A percentile compares a stretch with the other conserved stretches of the same genome.
These are phyloP conservation scores for Russula sp. DNA, from an alignment of 768 basidiomycete species.

Conservation along the genomic window DNA sequence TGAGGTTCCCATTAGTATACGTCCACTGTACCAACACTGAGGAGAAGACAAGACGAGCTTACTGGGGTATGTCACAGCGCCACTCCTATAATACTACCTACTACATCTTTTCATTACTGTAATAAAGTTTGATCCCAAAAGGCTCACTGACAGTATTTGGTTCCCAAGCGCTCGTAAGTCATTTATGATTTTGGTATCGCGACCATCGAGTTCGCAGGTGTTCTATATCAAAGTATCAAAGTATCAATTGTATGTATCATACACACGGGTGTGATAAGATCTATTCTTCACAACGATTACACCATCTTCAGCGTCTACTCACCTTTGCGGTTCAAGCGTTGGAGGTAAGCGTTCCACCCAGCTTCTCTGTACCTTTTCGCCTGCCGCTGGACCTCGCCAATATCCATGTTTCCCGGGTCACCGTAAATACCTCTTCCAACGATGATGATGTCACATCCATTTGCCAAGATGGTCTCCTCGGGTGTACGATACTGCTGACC, in stretches of 20 bases:
- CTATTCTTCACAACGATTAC: neutral
- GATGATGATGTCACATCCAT: slow-evolving; percentile 93
- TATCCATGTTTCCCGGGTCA: slow-evolving; percentile 37
- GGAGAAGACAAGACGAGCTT: neutral
- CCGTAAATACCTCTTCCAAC: slow-evolving; percentile 95
- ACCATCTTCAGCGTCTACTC: neutral
- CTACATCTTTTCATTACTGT: no score
- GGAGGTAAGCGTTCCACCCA: slow-evolving; percentile 88
- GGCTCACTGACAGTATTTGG: no score
- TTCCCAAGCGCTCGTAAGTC: no score
- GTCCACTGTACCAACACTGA: neutral
- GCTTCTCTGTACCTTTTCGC: slow-evolving; percentile 79
- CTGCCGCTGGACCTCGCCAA: slow-evolving; percentile 49
- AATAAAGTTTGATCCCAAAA: no score
- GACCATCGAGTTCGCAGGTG: neutral
- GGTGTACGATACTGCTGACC: slow-evolving; percentile 81
- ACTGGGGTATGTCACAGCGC: no score
- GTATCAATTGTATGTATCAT: neutral
- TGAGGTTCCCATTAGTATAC: neutral
- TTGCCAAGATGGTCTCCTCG: slow-evolving; percentile 65
- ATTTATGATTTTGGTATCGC: no score
- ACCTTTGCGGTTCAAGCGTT: slow-evolving; percentile 22
- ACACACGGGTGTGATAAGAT: neutral
- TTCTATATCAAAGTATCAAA: neutral
- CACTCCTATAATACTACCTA: no score